Percentiles rank a stretch among this genome's conserved stretches.
Evolutionary conservation across 371 early-diverging fungal species (phyloP).

Genomic region (Lichtheimia ornata): DNA sequence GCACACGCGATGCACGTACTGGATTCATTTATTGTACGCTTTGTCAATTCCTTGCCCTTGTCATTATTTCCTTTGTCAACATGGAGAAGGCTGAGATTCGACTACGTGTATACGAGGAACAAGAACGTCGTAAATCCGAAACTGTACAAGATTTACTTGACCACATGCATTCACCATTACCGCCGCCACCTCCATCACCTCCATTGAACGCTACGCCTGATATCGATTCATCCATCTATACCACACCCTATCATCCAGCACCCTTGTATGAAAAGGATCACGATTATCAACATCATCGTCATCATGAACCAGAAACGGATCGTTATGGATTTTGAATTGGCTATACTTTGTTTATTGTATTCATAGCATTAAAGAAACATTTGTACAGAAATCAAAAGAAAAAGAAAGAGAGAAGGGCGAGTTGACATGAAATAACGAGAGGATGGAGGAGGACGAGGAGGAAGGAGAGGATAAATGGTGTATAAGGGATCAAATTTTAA

Average conservation of each 20-base stretch:
- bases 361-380: no score
- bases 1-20: slow-evolving; percentile 19
- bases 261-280: no score
- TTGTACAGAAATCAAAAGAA: no score
- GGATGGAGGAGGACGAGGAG: not conserved
- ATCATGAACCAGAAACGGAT: no score
- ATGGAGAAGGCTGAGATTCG: slow-evolving; percentile 20
- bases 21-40: slow-evolving; percentile 20
- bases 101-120: slow-evolving; percentile 23
- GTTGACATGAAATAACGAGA: not conserved
- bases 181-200: not conserved
- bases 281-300: no score
- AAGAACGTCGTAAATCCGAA: slow-evolving; percentile 20
- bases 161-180: not conserved
- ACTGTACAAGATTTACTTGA: no score
- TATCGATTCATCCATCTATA: no score
- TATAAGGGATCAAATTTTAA: not conserved
- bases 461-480: not conserved
- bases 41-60: slow-evolving; percentile 15
- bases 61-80: slow-evolving; percentile 16
- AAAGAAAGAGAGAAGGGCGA: no score
- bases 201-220: no score
- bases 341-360: no score
- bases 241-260: no score
- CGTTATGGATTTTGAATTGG: no score